These are phyloP conservation scores for Candida glaebosa DNA, from an alignment of 805 yeast species.

Conservation along the genomic window DNA sequence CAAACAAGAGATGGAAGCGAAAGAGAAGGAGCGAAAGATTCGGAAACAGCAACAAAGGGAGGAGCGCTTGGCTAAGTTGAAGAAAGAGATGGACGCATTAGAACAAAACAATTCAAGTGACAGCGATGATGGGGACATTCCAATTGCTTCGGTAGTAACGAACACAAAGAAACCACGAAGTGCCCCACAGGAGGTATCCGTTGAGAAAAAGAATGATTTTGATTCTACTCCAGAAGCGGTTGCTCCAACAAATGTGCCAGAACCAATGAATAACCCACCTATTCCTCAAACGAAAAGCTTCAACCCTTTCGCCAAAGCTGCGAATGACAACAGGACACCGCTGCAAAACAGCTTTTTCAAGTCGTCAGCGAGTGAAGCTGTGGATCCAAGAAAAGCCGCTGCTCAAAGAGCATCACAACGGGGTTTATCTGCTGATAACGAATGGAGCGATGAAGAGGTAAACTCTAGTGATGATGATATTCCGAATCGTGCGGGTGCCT, in stretches of 20 bases:
- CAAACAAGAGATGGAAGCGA: constrained; percentile 41
- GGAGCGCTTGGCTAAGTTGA: constrained; percentile 54
- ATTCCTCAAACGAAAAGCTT: constrained; percentile 6
- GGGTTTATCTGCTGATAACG: constrained; percentile 43
- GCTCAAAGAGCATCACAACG: constrained; percentile 74
- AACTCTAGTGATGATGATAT: constrained; percentile 47
- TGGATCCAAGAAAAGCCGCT: constrained; percentile 59
- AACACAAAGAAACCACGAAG: neutral
- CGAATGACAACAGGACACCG: constrained; percentile 15
- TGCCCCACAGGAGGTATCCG: neutral
- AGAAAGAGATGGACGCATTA: constrained; percentile 56
- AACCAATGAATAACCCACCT: constrained; percentile 11
- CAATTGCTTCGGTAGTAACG: constrained; percentile 6
- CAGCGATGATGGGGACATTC: constrained; percentile 28
- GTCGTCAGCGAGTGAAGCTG: constrained; percentile 28
- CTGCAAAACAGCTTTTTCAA: constrained; percentile 58
- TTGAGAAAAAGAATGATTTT: neutral
- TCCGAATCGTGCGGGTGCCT: constrained; percentile 51
- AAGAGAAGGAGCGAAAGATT: constrained; percentile 39
- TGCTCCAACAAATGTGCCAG: constrained; percentile 5
- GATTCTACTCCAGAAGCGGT: neutral
- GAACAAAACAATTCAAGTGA: constrained; percentile 28
- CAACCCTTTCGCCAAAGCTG: constrained; percentile 48
- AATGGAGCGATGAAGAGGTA: constrained; percentile 45
- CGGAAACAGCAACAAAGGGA: constrained; percentile 59